Percentiles rank a stretch among this genome's conserved stretches.
These are phyloP conservation scores for Fusarium succisae DNA, from an alignment of 2,329 filamentous ascomycete genomes.

Conservation along the genomic window DNA sequence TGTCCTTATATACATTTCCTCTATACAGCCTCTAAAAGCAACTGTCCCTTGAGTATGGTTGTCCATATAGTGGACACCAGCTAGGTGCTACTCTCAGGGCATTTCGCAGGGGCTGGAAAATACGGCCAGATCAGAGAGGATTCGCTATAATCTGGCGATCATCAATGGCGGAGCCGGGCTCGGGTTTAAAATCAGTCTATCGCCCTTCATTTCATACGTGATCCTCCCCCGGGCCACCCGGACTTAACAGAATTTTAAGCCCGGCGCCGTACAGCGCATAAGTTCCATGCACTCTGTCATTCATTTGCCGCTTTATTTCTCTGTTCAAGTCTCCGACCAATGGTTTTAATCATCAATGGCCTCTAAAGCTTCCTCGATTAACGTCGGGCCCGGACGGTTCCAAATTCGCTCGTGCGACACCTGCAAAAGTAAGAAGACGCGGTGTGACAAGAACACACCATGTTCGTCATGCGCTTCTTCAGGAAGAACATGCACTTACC, in stretches of 20 bases:
- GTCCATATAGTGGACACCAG: background rate
- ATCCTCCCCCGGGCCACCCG: background rate
- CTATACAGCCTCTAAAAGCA: background rate
- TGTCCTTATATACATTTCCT: background rate
- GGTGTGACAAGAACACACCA: background rate
- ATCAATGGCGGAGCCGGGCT: fast-evolving
- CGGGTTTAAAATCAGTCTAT: background rate
- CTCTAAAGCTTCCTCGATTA: background rate
- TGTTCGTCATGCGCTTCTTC: background rate
- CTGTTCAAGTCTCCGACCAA: too few species aligned
- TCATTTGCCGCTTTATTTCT: background rate
- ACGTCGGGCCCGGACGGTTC: background rate
- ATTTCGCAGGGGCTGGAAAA: background rate
- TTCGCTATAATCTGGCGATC: fast-evolving
- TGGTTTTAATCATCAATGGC: background rate
- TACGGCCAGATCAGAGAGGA: fast-evolving
- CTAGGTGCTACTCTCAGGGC: background rate
- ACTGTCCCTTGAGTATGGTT: background rate
- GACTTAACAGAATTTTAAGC: background rate
- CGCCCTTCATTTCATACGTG: fast-evolving
- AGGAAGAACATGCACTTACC: background rate
- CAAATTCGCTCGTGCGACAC: background rate
- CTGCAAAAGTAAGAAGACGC: slow-evolving; percentile 7
- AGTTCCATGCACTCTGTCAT: background rate
- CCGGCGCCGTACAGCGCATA: background rate